Evolutionary conservation across 2,329 filamentous ascomycete genomes (phyloP).

Genomic region (Sarocladiaceae sp.): DNA sequence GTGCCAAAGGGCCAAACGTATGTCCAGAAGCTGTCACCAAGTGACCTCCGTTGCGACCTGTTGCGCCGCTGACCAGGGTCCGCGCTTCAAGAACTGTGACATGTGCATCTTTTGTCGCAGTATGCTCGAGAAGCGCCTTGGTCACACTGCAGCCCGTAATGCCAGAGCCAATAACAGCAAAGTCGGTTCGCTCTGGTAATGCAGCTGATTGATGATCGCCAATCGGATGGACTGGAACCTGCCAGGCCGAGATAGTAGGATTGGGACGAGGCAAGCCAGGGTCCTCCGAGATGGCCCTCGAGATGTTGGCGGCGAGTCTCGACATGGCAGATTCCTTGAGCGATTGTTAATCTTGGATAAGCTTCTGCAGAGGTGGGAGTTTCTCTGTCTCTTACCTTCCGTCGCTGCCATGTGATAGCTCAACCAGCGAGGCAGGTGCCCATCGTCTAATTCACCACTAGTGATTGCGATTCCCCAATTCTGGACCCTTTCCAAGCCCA

Average conservation of each 20-base stretch:
- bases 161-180: conserved; percentile 25
- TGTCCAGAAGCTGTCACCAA: conserved; percentile 29
- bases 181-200: conserved; percentile 18
- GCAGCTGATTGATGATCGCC: conserved; percentile 17
- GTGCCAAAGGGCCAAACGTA: conserved; percentile 27
- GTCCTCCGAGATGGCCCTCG: conserved; percentile 12
- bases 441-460: too few species aligned
- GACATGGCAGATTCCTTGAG: background rate
- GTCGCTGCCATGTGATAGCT: too few species aligned
- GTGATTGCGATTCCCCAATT: too few species aligned
- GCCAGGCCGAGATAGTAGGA: conserved; percentile 22
- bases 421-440: too few species aligned
- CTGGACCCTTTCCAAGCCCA: too few species aligned
- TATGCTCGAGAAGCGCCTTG: conserved; percentile 18
- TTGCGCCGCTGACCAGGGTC: conserved; percentile 23
- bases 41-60: conserved; percentile 25
- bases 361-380: too few species aligned
- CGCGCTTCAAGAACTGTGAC: conserved; percentile 24
- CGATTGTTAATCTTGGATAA: too few species aligned
- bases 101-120: background rate
- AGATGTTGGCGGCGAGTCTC: background rate
- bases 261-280: conserved; percentile 19
- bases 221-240: conserved; percentile 20
- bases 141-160: conserved; percentile 25
- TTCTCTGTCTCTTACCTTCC: too few species aligned